These are phyloP conservation scores for Tolypocladium amazonense DNA, from an alignment of 2,329 filamentous ascomycete genomes.

Conservation along the genomic window DNA sequence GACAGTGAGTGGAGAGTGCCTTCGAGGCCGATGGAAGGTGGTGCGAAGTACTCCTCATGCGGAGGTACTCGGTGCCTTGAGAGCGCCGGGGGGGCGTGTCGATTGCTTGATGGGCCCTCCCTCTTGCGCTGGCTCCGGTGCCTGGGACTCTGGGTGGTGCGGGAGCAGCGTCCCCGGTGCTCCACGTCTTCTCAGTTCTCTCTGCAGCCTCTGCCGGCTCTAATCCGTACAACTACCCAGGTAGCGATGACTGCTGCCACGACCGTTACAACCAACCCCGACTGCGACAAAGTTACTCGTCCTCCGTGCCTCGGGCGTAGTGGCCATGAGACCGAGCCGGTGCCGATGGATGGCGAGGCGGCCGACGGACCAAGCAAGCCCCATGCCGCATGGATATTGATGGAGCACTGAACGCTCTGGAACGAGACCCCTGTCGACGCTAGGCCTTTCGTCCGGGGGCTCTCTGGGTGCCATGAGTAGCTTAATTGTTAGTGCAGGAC, in stretches of 20 bases:
- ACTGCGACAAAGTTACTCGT: too few relatives aligned
- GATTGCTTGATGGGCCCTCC: not conserved
- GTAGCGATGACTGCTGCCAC: not conserved
- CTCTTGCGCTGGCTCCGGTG: not conserved
- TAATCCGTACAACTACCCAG: too few relatives aligned
- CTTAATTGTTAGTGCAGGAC: conserved; percentile 4
- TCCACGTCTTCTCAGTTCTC: not conserved
- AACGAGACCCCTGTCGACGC: conserved; percentile 3
- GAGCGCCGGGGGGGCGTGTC: not conserved
- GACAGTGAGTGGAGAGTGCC: not conserved
- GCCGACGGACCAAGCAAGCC: not conserved
- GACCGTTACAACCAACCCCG: not conserved
- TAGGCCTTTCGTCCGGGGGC: not conserved
- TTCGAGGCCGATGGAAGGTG: not conserved
- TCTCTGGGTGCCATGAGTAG: not conserved
- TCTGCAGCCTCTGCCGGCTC: not conserved
- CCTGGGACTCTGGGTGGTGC: not conserved
- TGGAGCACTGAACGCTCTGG: conserved; percentile 1
- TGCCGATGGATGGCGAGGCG: not conserved
- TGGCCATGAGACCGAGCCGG: too few relatives aligned
- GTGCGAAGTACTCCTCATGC: not conserved
- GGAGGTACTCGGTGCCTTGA: not conserved
- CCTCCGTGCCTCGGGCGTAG: too few relatives aligned
- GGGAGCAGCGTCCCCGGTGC: not conserved
- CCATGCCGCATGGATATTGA: not conserved